A percentile compares a stretch with the other conserved stretches of the same genome.
phyloP scores from a whole-genome alignment of 257 asterid species.

The Fraxinus excelsior region DNA sequence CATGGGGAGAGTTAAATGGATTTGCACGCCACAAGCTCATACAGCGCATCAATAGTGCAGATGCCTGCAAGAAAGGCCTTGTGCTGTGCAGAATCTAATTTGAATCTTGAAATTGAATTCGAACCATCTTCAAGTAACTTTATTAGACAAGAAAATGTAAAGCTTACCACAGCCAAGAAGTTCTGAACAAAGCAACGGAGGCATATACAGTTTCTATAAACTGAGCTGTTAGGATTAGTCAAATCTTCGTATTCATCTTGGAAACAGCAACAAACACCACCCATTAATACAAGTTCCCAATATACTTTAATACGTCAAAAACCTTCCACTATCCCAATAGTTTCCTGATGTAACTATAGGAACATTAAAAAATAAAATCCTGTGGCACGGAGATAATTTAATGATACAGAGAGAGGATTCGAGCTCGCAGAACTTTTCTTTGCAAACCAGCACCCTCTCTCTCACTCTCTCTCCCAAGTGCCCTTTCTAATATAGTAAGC shows the following conservation, averaged over 20 bases:
- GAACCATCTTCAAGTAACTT: not conserved
- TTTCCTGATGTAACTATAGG: not conserved
- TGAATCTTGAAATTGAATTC: not conserved
- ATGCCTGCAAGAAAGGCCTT: not conserved
- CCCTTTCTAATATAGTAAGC: not conserved
- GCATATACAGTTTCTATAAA: constrained; percentile 45
- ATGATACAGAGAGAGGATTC: constrained; percentile 33
- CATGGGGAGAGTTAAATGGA: not conserved
- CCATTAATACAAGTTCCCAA: constrained; percentile 34
- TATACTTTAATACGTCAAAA: not conserved
- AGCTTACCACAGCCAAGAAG: constrained; percentile 40
- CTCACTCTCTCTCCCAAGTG: not conserved
- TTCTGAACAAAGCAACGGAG: constrained; percentile 48
- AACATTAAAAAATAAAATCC: not conserved
- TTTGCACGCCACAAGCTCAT: not conserved
- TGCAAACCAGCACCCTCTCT: constrained; percentile 36
- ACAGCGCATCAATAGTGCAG: not conserved
- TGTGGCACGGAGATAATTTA: not conserved
- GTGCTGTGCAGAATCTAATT: constrained; percentile 3
- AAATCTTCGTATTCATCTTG: constrained; percentile 44
- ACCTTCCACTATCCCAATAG: constrained; percentile 16
- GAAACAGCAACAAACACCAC: constrained; percentile 54
- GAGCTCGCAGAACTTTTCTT: constrained; percentile 29
- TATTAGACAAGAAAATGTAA: constrained; percentile 3
- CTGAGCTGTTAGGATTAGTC: constrained; percentile 47